Evolutionary conservation across 148 eudicot genomes (phyloP).

Genomic region (Vaccinium macrocarpon): DNA sequence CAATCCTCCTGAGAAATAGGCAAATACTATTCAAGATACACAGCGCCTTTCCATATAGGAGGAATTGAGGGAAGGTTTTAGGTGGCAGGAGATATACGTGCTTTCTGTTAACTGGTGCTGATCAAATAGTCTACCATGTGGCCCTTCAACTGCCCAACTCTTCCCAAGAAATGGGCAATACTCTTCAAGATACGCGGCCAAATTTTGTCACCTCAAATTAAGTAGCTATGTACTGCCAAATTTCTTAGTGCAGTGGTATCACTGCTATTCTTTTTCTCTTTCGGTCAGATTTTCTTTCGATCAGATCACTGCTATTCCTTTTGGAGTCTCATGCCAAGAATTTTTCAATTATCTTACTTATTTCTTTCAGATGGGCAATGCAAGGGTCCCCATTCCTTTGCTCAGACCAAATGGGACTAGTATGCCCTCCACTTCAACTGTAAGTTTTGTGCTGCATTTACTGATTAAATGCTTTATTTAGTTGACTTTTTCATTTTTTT

Average conservation of each 20-base stretch:
- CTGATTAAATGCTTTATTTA: background rate
- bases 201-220: background rate
- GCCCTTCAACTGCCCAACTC: too few relatives aligned
- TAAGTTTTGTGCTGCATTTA: conserved; percentile 25
- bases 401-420: conserved; percentile 44
- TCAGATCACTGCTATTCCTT: background rate
- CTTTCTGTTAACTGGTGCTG: too few relatives aligned
- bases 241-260: background rate
- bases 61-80: too few relatives aligned
- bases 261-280: background rate
- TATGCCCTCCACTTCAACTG: conserved; percentile 37
- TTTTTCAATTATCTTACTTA: background rate
- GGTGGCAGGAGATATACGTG: too few relatives aligned
- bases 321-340: background rate
- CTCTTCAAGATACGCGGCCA: too few relatives aligned
- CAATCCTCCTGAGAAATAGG: too few relatives aligned
- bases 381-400: conserved; percentile 41
- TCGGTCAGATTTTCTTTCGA: background rate
- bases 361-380: conserved; percentile 35
- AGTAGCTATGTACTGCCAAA: background rate
- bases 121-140: too few relatives aligned
- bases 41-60: too few relatives aligned
- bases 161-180: too few relatives aligned
- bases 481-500: background rate
- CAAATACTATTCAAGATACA: too few relatives aligned